Conservation (phyloP, 1,139 yeast species). For the Suhomyces ambrosiae region DNA sequence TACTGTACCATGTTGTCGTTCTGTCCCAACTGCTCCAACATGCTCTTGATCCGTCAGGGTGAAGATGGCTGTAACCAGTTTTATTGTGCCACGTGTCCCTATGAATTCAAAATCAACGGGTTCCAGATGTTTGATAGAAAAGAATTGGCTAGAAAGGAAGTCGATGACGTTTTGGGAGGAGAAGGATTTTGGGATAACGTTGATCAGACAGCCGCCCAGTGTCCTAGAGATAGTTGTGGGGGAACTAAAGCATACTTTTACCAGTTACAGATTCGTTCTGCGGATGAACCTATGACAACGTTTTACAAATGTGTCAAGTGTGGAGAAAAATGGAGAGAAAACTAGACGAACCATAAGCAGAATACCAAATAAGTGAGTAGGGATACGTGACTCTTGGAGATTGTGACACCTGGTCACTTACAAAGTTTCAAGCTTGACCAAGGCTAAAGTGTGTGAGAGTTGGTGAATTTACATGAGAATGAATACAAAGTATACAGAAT, state of each 20-base stretch:
- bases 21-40: conserved; percentile 90
- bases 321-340: conserved; percentile 96
- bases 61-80: conserved; percentile 54
- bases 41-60: conserved; percentile 60
- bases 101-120: conserved; percentile 84
- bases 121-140: conserved; percentile 85
- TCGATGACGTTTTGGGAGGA: conserved; percentile 96
- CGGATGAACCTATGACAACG: conserved; percentile 95
- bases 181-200: conserved; percentile 99
- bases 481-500: too few relatives aligned
- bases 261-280: conserved; percentile 92
- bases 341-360: conserved; percentile 38
- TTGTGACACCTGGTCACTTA: too few relatives aligned
- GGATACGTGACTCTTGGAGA: too few relatives aligned
- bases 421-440: too few relatives aligned
- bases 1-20: conserved; percentile 72
- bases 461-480: too few relatives aligned
- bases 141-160: conserved; percentile 79
- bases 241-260: conserved; percentile 93
- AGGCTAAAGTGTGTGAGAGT: too few relatives aligned
- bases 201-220: conserved; percentile 85
- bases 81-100: conserved; percentile 92
- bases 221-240: conserved; percentile 86
- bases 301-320: conserved; percentile 92
- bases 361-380: too few relatives aligned